Evolutionary conservation across 2,329 filamentous ascomycete genomes (phyloP), one percentile per base, ranked within the genome.

Genomic region (Plenodomus lindquistii): DNA sequence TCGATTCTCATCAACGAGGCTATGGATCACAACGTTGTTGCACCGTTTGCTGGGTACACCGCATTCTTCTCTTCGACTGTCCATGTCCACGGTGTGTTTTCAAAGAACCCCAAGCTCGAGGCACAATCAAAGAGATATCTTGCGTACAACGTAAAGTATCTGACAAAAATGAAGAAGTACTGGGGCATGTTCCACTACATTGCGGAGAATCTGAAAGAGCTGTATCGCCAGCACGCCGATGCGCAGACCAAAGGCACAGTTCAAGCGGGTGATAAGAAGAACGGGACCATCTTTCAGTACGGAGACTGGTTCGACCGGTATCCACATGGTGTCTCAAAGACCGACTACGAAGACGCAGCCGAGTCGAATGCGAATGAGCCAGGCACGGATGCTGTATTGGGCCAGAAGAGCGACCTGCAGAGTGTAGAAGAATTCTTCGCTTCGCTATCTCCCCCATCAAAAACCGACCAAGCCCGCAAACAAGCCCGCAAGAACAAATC

Each of bases 101-200:
- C 91, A 3, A 89, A 90, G 54, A 92, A 95, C 57, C 77, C 85
- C 13, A 77, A 83, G 10, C 81, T 95, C 41, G 89, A 96, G 69
- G 81, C 83, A 11, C 82, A 84, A 8, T 91, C 90, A 8, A 96
- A 95, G 74, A 85, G 86, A 56, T 92, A 96, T 63, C 78, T 97
- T 15, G 85, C 88, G 1, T 89, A 86, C 56, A 97, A 96, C 57
- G 88, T 97, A 62, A 89, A 88, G 65, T 97, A 94, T 63, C 76
- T 99, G 37, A 87, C 88, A 45, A 94, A 90, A 73, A 96, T 97
- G 89, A 97, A 96, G 78, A 89, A 89, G 51, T 92, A 94, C 65
- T 99, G 94, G 94, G 94, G 93, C 51, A 96, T 97, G 88, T 97
- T 97, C 67, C 90, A 96, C 69, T 97, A 91, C 75, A 92, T 97